Base-by-base conservation (phyloP, 257 asterid genomes). In the Paraleonurus japonicus region DNA sequence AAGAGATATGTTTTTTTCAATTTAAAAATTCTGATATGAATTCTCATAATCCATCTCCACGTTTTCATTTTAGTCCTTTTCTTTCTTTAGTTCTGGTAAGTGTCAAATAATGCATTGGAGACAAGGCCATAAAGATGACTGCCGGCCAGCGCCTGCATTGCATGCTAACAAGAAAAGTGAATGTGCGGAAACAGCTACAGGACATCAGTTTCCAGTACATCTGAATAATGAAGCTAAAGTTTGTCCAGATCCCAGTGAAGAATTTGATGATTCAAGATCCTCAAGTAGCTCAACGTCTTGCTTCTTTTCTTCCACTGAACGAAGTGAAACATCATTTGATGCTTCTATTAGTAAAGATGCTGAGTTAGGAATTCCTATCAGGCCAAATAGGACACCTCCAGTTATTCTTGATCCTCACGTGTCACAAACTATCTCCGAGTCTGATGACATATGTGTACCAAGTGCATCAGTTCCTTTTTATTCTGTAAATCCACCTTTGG, bases 41-140 rank as follows among this genome's bases (percentile, higher is more conserved):
- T 17, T 62, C 27, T 65, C 61, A 26, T 39, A 67, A 47, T 43
- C 74, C 24, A 2, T 7, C 65, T 35, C 41, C 35, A 7, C 24
- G 13, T 53, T 45, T 70, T 67, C 11, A 63, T 6, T 80, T 72
- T 81, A 15, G 41, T 68, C 61, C 17, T 15, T 43, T 15, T 69
- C 13, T 30, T 27, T 77, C 26, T 76, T 35, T 76, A 94, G 98
- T 83, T 89, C 96, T 62, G 97, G 97, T n/a, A 89, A 91, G 81
- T 94, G 98, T 78, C 98, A 94, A 86, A 94, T 94, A 61, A 80
- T 80, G 79, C 98, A 94, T 33, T 94, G 98, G 98, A 91, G 98
- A 79, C 95, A 79, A 80, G 96, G 98, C 72, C 98, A 94, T 81
- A 91, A 72, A 83, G 86, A 84, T 79, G 96, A 89, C 70, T 93